Evolutionary conservation across 2,329 filamentous ascomycete species (phyloP), one percentile per base, ranked within the genome.

Genomic region (Paraphoma sp.): DNA sequence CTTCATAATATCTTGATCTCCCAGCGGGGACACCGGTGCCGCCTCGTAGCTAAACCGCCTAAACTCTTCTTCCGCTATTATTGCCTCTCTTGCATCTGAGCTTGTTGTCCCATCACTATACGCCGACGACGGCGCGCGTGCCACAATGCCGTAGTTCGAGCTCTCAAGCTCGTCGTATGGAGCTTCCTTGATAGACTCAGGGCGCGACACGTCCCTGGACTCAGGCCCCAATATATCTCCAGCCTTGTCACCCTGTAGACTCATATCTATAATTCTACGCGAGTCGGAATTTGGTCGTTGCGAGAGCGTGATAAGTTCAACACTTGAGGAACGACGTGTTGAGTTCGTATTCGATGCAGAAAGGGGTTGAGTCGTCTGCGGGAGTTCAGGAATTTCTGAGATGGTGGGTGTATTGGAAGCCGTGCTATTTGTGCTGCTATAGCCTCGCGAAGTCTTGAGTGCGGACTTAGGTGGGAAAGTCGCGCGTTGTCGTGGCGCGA

Each of bases 1-100:
- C 10, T n/a, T 42, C 40, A 42, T 42, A 16, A 42, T 7, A 16
- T 42, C 40, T n/a, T 9, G 3, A 14, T 42, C 40, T 10, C 10
- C 33, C 33, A 36, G 14, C 33, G 33, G 33, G 7, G 10, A 10
- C 40, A 47, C 30, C n/a, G 16, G 51, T 41, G 51, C 23, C 11
- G 63, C 48, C 47, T 70, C 66, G 41, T 56, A 69, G 45, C 63
- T 68, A 17, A 70, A 67, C 28, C 61, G 48, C 8, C 54, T 38
- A 45, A 65, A 67, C 45, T 68, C 67, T 6, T 60, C 56, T 18
- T 67, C 60, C 28, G 65, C 65, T 4, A 46, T 44, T 10, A 48
- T 56, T 4, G 44, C 40, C 33, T 64, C 57, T 17, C 54, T 46
- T 14, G 55, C 61, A 17, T 67, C 57, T 6, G 55, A 53, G 29